Base-by-base conservation (phyloP, 1,284 basidiomycete species). In the Leccinum laetum region DNA sequence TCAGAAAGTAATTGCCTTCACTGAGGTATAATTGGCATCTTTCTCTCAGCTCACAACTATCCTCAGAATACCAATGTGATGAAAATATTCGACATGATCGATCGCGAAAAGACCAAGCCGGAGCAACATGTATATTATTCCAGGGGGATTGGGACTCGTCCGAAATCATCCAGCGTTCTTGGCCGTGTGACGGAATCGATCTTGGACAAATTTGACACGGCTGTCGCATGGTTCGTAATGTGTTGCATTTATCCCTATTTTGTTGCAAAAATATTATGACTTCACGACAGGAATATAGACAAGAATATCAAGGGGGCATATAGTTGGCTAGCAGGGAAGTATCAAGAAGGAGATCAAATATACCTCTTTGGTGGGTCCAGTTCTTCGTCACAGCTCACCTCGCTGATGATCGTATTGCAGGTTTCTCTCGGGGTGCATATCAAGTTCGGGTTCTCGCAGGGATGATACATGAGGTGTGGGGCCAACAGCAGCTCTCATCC, bases 341-440 rank as follows among this genome's bases (percentile, higher is more conserved):
- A 82, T 65, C 37, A 68, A 24, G 66, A 69, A 9, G 79, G 79
- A 1, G 82, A 82, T 63, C 68, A 67, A 9, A 82, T 83, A 49
- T 82, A 73, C 62, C 68, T 82, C 1, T 82, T 83, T 63, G 82
- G 82, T 81, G 58, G 0, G 60, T 26, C 46, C 21, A 1, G 4
- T 46, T 58, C 39, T 9, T 56, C 3, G 18, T 44, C 6, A 7
- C 11, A 2, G 2, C 18, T 14, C 10, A 18, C 49, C 1, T 8
- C 14, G 52, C 10, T 11, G 2, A 61, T 46, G 2, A 18, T 32
- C 0, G 0, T 2, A 8, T 29, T 6, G 4, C 14, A 82, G 82
- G 82, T 9, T 83, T 83, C 65, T 83, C 52, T 53, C 52, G 52
- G 0, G 82, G 81, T 8, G 81, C 82, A 24, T 83, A 21, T 67